Conservation (phyloP, 306 rosid species). For the Citrullus amarus region DNA sequence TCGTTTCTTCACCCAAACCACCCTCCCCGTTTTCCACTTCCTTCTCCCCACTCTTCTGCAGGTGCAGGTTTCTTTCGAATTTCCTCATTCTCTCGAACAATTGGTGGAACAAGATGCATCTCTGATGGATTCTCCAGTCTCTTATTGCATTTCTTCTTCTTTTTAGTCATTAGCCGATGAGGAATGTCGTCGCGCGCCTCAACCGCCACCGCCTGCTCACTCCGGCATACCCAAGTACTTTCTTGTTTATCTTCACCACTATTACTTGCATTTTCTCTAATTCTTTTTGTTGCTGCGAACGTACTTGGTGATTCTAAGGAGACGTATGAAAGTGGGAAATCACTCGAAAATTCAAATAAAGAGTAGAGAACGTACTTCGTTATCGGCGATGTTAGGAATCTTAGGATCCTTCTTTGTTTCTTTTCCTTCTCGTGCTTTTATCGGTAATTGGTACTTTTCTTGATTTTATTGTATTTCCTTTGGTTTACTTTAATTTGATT, state of each 20-base stretch:
- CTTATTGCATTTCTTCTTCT: neutral
- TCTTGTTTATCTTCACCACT: neutral
- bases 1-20: neutral
- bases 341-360: neutral
- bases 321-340: neutral
- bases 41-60: neutral
- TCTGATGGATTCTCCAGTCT: constrained; percentile 9
- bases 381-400: too few species aligned
- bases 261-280: neutral
- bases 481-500: neutral
- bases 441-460: neutral
- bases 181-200: constrained; percentile 54
- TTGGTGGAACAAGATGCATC: constrained; percentile 12
- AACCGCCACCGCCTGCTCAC: constrained; percentile 35
- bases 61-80: neutral
- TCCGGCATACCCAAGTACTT: constrained; percentile 28
- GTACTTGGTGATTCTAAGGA: neutral
- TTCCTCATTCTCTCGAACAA: constrained; percentile 29
- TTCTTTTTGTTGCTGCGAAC: neutral
- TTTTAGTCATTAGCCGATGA: constrained; percentile 34
- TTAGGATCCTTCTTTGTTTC: neutral
- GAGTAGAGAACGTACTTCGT: neutral
- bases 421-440: neutral
- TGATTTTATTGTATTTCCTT: neutral
- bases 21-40: neutral